Conservation (phyloP, 164 flowering plant genomes). For the Pachysandra terminalis region DNA sequence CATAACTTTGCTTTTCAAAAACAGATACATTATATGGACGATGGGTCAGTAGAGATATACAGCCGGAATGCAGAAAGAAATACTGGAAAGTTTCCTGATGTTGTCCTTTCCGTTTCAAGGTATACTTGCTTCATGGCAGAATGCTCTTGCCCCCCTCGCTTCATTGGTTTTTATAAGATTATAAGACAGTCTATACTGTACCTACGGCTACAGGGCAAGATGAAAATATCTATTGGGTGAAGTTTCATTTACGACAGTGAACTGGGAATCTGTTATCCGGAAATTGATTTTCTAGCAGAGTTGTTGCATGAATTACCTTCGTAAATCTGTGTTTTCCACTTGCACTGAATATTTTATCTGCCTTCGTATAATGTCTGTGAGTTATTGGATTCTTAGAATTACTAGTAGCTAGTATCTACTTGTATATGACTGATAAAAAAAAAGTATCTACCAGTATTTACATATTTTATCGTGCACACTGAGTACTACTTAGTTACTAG, state of each 20-base stretch:
- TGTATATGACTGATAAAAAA: no score
- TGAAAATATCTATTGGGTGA: background rate
- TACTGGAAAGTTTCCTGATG: slow-evolving; percentile 95
- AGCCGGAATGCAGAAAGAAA: slow-evolving; percentile 98
- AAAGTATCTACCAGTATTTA: no score
- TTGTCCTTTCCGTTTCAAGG: slow-evolving; percentile 66
- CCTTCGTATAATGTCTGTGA: background rate
- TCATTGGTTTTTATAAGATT: background rate
- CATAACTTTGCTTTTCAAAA: slow-evolving; percentile 10
- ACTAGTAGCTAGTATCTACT: background rate
- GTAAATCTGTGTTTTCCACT: background rate
- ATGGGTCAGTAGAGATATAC: slow-evolving; percentile 92
- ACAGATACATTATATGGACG: slow-evolving; percentile 85
- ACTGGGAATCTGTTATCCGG: background rate
- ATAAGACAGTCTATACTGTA: no score
- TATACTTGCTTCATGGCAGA: slow-evolving; percentile 18
- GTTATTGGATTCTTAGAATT: background rate
- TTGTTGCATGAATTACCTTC: no score
- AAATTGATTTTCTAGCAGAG: background rate
- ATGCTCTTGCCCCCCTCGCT: background rate
- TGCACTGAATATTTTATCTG: background rate
- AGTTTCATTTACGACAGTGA: background rate
- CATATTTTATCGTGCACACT: background rate
- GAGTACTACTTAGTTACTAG: background rate
- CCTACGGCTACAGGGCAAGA: no score